These are phyloP conservation scores for Penicillium aurantiogriseum DNA, from an alignment of 2,329 filamentous ascomycete species.

Conservation along the genomic window DNA sequence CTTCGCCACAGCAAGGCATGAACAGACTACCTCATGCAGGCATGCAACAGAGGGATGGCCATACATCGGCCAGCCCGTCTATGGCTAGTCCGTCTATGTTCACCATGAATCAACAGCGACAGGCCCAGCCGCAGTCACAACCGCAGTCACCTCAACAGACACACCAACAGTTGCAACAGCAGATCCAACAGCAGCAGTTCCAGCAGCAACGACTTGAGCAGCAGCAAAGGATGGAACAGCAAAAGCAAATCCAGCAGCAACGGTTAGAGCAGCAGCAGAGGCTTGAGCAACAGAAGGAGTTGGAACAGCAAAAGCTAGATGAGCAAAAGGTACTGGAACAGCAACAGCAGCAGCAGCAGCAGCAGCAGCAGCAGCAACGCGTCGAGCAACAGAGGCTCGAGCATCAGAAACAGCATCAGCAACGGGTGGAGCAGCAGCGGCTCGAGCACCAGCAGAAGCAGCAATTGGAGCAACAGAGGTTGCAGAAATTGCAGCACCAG, in stretches of 20 bases:
- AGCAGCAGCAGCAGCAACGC: conserved; percentile 3
- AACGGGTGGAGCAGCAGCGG: conserved; percentile 14
- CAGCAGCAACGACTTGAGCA: conserved; percentile 22
- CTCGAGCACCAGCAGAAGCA: conserved; percentile 14
- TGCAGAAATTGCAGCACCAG: conserved; percentile 24
- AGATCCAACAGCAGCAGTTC: conserved; percentile 25
- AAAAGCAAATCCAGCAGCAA: conserved; percentile 11
- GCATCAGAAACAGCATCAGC: conserved; percentile 17
- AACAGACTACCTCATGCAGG: conserved; percentile 28
- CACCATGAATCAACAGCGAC: conserved; percentile 22
- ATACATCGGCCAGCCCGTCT: conserved; percentile 22
- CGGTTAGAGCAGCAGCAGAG: conserved; percentile 11
- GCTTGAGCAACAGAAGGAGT: conserved; percentile 18
- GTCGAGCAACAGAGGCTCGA: conserved; percentile 18
- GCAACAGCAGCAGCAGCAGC: conserved; percentile 1
- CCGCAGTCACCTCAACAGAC: conserved; percentile 32
- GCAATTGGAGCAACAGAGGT: conserved; percentile 17
- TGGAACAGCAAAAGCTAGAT: conserved; percentile 13
- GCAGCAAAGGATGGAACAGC: conserved; percentile 15
- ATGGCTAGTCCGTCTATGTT: conserved; percentile 27
- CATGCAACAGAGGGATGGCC: conserved; percentile 23
- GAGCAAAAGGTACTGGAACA: conserved; percentile 11
- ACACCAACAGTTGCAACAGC: conserved; percentile 22
- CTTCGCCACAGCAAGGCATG: conserved; percentile 34
- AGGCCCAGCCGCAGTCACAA: conserved; percentile 21